Evolutionary conservation across 2,329 filamentous ascomycete species (phyloP).

Genomic region (Phaeomoniella chlamydospora): DNA sequence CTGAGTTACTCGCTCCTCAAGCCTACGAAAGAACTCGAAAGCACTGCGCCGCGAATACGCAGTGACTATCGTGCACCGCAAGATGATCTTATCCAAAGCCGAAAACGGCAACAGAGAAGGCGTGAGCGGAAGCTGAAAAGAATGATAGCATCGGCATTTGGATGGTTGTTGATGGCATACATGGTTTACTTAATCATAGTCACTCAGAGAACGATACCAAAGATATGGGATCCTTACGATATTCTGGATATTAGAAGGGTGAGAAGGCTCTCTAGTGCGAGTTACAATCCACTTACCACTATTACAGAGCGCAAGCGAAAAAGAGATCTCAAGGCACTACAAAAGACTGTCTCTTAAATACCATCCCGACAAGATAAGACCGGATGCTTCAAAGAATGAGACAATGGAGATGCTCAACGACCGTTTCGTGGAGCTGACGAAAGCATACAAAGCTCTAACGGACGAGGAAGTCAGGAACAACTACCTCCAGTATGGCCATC

Average conservation of each 20-base stretch:
- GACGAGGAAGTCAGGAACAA: slow-evolving; percentile 97
- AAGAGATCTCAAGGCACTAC: slow-evolving; percentile 84
- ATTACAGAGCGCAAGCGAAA: slow-evolving; percentile 61
- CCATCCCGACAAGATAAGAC: slow-evolving; percentile 85
- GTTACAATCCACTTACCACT: slow-evolving; percentile 1
- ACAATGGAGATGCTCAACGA: slow-evolving; percentile 74
- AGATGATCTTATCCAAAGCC: slow-evolving; percentile 66
- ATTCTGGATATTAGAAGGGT: slow-evolving; percentile 78
- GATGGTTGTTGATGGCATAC: slow-evolving; percentile 72
- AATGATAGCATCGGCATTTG: slow-evolving; percentile 56
- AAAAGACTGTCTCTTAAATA: slow-evolving; percentile 70
- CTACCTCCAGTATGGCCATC: slow-evolving; percentile 88
- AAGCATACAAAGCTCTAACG: slow-evolving; percentile 94
- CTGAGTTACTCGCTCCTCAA: slow-evolving; percentile 79
- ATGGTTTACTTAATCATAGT: slow-evolving; percentile 86
- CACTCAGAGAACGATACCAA: slow-evolving; percentile 54
- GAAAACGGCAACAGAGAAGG: slow-evolving; percentile 76
- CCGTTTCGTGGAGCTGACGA: slow-evolving; percentile 85
- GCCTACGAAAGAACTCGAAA: slow-evolving; percentile 47
- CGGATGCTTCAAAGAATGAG: slow-evolving; percentile 75
- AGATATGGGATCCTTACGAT: slow-evolving; percentile 94
- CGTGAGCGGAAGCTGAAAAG: slow-evolving; percentile 82
- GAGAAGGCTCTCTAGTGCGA: slow-evolving; percentile 15
- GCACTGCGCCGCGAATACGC: slow-evolving; percentile 68
- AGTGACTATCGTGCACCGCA: slow-evolving; percentile 69